A percentile compares a stretch with the other conserved stretches of the same genome.
Conservation (phyloP, 371 early-diverging fungal species). For the Polyrhizophydium stewartii region DNA sequence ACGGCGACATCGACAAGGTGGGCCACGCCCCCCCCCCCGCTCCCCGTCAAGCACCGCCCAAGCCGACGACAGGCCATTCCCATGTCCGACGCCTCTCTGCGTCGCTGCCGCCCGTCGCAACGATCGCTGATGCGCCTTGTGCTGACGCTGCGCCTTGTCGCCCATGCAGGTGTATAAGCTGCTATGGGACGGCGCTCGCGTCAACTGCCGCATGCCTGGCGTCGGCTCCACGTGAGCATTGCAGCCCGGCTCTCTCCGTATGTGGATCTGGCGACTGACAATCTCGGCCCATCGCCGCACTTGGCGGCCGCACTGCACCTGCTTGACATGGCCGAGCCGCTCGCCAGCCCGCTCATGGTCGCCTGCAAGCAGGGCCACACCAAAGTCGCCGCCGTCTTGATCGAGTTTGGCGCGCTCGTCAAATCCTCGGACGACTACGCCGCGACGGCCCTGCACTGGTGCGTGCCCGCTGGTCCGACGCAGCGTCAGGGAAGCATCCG, state of each 20-base stretch:
- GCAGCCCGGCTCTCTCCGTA: background rate
- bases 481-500: background rate
- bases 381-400: conserved; percentile 20
- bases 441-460: conserved; percentile 40
- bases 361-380: conserved; percentile 32
- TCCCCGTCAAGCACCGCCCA: no score
- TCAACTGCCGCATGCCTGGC: conserved; percentile 29
- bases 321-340: no score
- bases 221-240: conserved; percentile 29
- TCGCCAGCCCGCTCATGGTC: conserved; percentile 28
- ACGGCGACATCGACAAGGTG: conserved; percentile 29
- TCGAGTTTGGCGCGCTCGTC: conserved; percentile 40
- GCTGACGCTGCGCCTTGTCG: no score
- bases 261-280: background rate
- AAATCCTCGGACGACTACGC: conserved; percentile 28
- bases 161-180: conserved; percentile 28
- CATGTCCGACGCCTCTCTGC: background rate
- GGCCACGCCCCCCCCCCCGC: no score
- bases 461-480: background rate
- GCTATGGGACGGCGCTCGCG: conserved; percentile 28
- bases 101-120: no score
- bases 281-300: no score
- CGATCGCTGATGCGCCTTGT: background rate
- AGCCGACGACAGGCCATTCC: no score
- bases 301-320: no score